Percentiles rank a stretch among this genome's conserved stretches.
These are phyloP conservation scores for Fusarium aywerte DNA, from an alignment of 2,329 filamentous ascomycete genomes.

Conservation along the genomic window DNA sequence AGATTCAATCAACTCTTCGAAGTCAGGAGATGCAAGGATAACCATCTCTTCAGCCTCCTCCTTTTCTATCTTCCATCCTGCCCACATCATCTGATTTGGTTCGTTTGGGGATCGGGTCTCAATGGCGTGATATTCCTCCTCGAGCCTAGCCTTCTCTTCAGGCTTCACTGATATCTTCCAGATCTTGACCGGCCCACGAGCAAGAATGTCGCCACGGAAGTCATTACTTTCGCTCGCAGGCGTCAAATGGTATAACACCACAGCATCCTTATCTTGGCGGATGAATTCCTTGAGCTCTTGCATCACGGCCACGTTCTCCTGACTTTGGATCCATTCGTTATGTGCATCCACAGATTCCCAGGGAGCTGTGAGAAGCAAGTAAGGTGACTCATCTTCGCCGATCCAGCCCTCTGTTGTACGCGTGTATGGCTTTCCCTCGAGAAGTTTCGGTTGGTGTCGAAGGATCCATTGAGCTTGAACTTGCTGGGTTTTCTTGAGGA, in stretches of 20 bases:
- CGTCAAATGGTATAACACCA: slow-evolving; percentile 57
- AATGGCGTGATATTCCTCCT: slow-evolving; percentile 49
- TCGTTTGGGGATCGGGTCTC: slow-evolving; percentile 49
- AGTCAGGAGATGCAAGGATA: slow-evolving; percentile 54
- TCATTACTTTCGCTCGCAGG: slow-evolving; percentile 45
- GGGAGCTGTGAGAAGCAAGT: slow-evolving; percentile 57
- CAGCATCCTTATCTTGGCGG: slow-evolving; percentile 46
- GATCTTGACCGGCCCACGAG: slow-evolving; percentile 51
- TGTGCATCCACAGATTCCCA: slow-evolving; percentile 59
- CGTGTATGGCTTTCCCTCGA: slow-evolving; percentile 45
- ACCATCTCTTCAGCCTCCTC: slow-evolving; percentile 52
- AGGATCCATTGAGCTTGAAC: slow-evolving; percentile 56
- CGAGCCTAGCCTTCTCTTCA: slow-evolving; percentile 49
- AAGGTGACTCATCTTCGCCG: slow-evolving; percentile 50
- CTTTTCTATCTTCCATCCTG: slow-evolving; percentile 57
- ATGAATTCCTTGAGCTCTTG: slow-evolving; percentile 50
- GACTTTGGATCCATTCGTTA: slow-evolving; percentile 56
- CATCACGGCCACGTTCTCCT: slow-evolving; percentile 54
- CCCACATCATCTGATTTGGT: slow-evolving; percentile 50
- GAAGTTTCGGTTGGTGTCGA: slow-evolving; percentile 51
- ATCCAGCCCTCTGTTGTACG: slow-evolving; percentile 52
- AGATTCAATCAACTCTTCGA: slow-evolving; percentile 50
- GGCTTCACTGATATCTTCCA: slow-evolving; percentile 49
- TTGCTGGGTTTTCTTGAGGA: slow-evolving; percentile 48
- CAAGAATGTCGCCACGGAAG: slow-evolving; percentile 42